Evolutionary conservation across 176 grass and related monocot species (phyloP).

Genomic region (Triticum monococcum): DNA sequence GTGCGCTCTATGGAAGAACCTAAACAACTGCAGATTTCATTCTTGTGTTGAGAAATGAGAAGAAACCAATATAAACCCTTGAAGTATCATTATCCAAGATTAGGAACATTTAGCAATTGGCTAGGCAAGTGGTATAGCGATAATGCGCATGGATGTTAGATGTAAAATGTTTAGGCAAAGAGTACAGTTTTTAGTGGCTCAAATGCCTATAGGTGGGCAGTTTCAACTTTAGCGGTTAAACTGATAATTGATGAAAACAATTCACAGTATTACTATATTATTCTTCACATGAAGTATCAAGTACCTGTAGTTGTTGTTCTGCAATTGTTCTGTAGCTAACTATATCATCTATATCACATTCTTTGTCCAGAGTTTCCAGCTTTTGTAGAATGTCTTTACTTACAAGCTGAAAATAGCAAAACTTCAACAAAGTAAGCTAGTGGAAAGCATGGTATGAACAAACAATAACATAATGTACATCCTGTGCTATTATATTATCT

Average conservation of each 20-base stretch:
- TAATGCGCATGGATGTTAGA: neutral
- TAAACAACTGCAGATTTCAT: neutral
- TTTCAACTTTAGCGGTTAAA: slow-evolving; percentile 9
- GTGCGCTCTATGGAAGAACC: neutral
- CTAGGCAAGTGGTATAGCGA: neutral
- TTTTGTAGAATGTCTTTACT: slow-evolving; percentile 76
- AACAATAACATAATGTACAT: neutral
- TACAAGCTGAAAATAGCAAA: slow-evolving; percentile 62
- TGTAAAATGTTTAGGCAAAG: neutral
- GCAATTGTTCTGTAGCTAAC: slow-evolving; percentile 86
- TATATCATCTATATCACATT: slow-evolving; percentile 93
- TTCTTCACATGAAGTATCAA: slow-evolving; percentile 14
- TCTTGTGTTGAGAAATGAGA: slow-evolving; percentile 8
- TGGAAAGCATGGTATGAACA: slow-evolving; percentile 26
- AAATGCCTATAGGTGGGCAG: slow-evolving; percentile 4
- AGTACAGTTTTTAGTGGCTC: neutral
- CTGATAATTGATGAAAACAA: slow-evolving; percentile 2
- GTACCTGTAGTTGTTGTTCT: slow-evolving; percentile 85
- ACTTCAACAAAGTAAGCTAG: slow-evolving; percentile 25
- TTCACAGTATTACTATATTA: slow-evolving; percentile 13
- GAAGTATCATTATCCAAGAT: slow-evolving; percentile 13
- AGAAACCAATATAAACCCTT: slow-evolving; percentile 1
- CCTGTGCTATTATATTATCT: slow-evolving; percentile 22
- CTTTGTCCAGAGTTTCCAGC: slow-evolving; percentile 86
- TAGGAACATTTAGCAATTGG: neutral